Evolutionary conservation across 169 alveolate genomes (phyloP).

Genomic region (Perkinsus olseni): DNA sequence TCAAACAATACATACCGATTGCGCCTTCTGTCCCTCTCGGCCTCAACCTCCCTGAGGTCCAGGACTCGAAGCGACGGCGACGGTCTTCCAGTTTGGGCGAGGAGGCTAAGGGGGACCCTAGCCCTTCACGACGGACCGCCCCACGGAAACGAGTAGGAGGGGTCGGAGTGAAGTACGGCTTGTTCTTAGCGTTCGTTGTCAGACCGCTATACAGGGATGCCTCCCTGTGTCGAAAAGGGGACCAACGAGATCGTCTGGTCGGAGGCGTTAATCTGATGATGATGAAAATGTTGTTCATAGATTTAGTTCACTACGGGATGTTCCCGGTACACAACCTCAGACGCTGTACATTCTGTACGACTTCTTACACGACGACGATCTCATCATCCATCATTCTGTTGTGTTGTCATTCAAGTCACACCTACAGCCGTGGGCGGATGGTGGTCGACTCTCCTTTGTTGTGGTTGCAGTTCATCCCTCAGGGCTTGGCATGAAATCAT

Average conservation of each 20-base stretch:
- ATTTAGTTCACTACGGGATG: background rate
- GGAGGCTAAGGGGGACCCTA: background rate
- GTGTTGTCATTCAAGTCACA: too few species aligned
- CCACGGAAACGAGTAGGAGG: background rate
- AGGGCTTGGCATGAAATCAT: background rate
- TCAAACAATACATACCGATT: background rate
- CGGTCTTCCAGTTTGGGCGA: background rate
- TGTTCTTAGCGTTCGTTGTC: background rate
- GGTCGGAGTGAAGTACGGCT: background rate
- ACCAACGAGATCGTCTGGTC: background rate
- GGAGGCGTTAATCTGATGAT: background rate
- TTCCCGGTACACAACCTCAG: background rate
- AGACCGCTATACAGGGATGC: background rate
- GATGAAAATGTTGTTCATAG: background rate
- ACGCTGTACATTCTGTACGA: conserved; percentile 1
- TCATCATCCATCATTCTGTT: background rate
- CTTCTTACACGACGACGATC: background rate
- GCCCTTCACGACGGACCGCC: background rate
- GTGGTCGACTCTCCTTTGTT: too few species aligned
- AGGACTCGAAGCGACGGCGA: background rate
- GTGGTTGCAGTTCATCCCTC: too few species aligned
- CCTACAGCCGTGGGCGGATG: too few species aligned
- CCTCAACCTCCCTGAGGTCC: background rate
- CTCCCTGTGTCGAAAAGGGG: background rate
- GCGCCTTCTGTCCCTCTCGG: background rate